Evolutionary conservation across 306 rosid species (phyloP), one percentile per base, ranked within the genome.

Genomic region (Quercus berberidifolia): DNA sequence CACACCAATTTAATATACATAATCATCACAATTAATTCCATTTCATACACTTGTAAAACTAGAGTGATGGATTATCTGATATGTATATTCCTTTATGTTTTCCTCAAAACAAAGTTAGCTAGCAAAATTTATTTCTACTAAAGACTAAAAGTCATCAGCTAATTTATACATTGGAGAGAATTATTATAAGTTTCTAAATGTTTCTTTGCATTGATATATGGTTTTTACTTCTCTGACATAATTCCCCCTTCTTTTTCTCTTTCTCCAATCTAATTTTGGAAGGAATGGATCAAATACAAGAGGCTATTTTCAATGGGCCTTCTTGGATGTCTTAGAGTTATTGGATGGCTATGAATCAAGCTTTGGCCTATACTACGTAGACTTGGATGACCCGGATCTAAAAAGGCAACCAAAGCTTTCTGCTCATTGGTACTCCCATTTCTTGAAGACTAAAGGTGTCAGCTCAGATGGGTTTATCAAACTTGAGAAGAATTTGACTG

Each of bases 271-370:
- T 8, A 2, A 1, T 73, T 52, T 19, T 79, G 57, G 41, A 73
- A 88, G 87, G 74, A 74, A 83, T 55, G 91, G 91, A 56, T 81
- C 89, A 69, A 81, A 88, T 67, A 6, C 69, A 41, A 85, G 60
- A 49, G 87, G 91, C 6, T 85, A 85, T 65, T 80, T 88, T 78
- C 80, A 15, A 9, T 85, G 91, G 91, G 81, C 91, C 3, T 88
- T 88, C 73, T 3, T 88, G 54, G 91, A 85, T 41, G 6, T 78
- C 4, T 76, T 80, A 1, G 87, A 85, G 80, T 58, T 88, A 43
- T 8, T 88, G 52, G 86, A 57, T 75, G 87, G 75, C 54, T 83
- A 78, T 9, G 21, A 5, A 23, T 19, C 84, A 0, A 62, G 82
- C 76, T 88, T 25, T 33, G 89, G 89, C 5, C 74, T 85, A 15